These are phyloP conservation scores for Aspergillus incahuasiensis DNA, from an alignment of 495 filamentous ascomycete genomes.

Conservation along the genomic window DNA sequence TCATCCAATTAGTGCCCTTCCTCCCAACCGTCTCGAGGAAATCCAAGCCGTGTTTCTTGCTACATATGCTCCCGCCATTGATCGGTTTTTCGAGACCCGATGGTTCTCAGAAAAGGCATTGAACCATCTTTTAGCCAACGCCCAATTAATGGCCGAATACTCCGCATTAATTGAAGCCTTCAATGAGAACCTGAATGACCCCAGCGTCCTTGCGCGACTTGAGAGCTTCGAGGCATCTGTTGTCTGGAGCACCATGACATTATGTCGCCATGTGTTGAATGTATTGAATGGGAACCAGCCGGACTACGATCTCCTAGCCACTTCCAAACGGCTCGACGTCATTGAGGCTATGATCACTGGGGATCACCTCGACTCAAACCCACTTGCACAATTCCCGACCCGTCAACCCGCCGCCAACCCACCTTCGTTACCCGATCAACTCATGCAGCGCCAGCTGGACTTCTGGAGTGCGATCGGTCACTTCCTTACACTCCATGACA, in stretches of 20 bases:
- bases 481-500: slow-evolving; percentile 65
- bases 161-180: slow-evolving; percentile 53
- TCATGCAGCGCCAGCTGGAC: slow-evolving; percentile 59
- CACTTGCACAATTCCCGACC: slow-evolving; percentile 43
- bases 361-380: slow-evolving; percentile 55
- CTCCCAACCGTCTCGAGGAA: slow-evolving; percentile 56
- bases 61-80: slow-evolving; percentile 72
- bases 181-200: slow-evolving; percentile 37
- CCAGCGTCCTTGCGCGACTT: slow-evolving; percentile 43
- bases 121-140: slow-evolving; percentile 51
- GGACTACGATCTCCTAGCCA: slow-evolving; percentile 52
- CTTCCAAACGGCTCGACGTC: slow-evolving; percentile 65
- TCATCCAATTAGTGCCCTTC: slow-evolving; percentile 51
- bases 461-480: slow-evolving; percentile 77
- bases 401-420: slow-evolving; percentile 38
- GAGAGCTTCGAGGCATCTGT: slow-evolving; percentile 63
- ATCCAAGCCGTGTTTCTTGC: slow-evolving; percentile 69
- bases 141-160: slow-evolving; percentile 57
- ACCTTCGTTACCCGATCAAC: slow-evolving; percentile 42
- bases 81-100: slow-evolving; percentile 75
- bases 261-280: slow-evolving; percentile 42
- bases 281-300: slow-evolving; percentile 35
- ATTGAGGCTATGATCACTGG: slow-evolving; percentile 73
- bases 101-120: slow-evolving; percentile 65
- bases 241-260: slow-evolving; percentile 62